phyloP scores from a whole-genome alignment of 2,329 filamentous ascomycete species.

The Penicillium sp. region DNA sequence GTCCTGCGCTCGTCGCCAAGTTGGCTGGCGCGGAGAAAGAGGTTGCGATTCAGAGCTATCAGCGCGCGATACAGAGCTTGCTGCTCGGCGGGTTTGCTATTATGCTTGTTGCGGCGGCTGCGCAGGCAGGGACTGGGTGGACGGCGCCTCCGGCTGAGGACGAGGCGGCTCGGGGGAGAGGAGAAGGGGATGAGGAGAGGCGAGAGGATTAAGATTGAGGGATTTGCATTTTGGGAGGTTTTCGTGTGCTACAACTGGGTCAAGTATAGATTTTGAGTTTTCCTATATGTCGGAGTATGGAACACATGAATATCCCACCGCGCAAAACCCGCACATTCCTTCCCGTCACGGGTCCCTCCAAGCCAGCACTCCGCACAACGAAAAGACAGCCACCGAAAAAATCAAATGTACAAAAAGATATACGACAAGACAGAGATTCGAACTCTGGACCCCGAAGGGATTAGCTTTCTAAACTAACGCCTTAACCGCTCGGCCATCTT shows the following conservation, averaged over 20 bases:
- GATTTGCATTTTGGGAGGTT: not conserved
- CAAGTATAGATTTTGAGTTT: not conserved
- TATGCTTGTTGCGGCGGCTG: constrained; percentile 53
- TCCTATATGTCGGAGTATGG: not conserved
- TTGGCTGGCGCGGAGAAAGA: constrained; percentile 56
- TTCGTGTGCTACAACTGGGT: not conserved
- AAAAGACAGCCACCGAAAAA: not conserved
- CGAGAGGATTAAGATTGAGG: not conserved
- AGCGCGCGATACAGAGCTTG: constrained; percentile 57
- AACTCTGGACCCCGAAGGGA: constrained; percentile 22
- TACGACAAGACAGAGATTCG: constrained; percentile 22
- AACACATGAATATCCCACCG: not conserved
- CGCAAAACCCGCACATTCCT: not conserved
- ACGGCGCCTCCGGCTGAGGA: constrained; percentile 22
- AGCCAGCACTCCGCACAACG: not conserved
- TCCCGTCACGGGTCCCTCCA: no score
- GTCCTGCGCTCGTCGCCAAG: constrained; percentile 59
- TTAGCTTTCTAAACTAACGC: constrained; percentile 24
- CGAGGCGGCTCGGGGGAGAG: not conserved
- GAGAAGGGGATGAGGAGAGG: not conserved
- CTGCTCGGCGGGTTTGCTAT: constrained; percentile 59
- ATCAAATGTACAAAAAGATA: not conserved
- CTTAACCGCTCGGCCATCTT: constrained; percentile 20
- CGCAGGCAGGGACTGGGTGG: constrained; percentile 67
- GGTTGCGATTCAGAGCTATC: constrained; percentile 60